Percentiles rank a stretch among this genome's conserved stretches.
Conservation (phyloP, 495 filamentous ascomycete genomes). For the Penicillium tannophilum region DNA sequence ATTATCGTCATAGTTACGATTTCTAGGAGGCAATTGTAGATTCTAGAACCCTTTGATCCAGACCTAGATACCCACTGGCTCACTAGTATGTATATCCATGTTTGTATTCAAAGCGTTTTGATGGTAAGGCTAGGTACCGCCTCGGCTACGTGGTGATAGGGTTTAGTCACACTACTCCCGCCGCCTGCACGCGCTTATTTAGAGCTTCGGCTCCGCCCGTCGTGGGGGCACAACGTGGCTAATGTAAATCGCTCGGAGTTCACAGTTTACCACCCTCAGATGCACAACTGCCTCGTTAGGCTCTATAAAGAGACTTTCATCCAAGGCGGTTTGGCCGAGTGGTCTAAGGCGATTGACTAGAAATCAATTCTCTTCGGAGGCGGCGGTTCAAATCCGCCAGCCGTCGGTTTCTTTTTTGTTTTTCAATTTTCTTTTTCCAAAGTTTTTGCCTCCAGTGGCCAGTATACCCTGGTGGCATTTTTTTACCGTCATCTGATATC, state of each 20-base stretch:
- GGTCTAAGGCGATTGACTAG: conserved; percentile 23
- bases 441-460: no score
- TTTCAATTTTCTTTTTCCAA: no score
- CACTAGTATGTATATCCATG: background rate
- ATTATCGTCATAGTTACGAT: background rate
- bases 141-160: background rate
- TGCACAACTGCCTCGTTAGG: no score
- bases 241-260: background rate
- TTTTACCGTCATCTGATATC: no score
- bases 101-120: no score
- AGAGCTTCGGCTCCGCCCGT: background rate
- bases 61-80: background rate
- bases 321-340: conserved; percentile 21
- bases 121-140: no score
- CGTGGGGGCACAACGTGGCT: no score
- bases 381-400: conserved; percentile 8
- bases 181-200: background rate
- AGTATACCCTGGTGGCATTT: no score
- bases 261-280: no score
- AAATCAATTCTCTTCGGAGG: conserved; percentile 17
- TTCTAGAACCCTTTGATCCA: background rate
- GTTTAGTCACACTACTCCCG: background rate
- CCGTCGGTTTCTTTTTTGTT: background rate
- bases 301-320: background rate
- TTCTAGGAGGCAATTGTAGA: background rate